Conservation (phyloP, 345 rosid genomes). For the Punica granatum region DNA sequence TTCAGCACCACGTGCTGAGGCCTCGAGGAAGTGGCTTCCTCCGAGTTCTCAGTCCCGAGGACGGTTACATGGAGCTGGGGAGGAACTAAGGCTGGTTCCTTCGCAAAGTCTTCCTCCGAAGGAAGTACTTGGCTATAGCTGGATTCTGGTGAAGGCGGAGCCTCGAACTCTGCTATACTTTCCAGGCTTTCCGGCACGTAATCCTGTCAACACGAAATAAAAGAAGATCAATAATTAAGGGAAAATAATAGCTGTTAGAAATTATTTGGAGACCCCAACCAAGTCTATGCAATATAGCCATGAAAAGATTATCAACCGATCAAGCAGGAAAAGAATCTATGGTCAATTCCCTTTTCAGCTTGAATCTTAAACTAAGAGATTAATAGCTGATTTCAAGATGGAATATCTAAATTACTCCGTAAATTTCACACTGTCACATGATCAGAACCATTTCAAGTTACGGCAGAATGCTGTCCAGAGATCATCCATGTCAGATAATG, state of each 20-base stretch:
- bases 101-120: conserved; percentile 58
- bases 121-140: conserved; percentile 61
- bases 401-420: too few relatives aligned
- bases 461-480: not conserved
- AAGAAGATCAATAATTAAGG: not conserved
- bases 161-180: conserved; percentile 68
- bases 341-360: too few relatives aligned
- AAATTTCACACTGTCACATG: not conserved
- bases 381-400: not conserved
- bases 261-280: too few relatives aligned
- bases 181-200: conserved; percentile 71
- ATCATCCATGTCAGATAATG: not conserved
- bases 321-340: too few relatives aligned
- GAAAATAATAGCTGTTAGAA: too few relatives aligned
- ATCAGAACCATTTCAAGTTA: not conserved
- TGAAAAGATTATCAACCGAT: too few relatives aligned
- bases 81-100: conserved; percentile 70
- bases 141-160: conserved; percentile 72
- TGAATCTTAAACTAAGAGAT: not conserved
- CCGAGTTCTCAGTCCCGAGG: conserved; percentile 39
- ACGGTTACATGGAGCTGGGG: conserved; percentile 66
- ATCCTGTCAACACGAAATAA: conserved; percentile 30
- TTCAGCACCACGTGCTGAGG: conserved; percentile 86
- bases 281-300: too few relatives aligned
- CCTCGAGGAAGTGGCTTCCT: conserved; percentile 41